Conservation (phyloP, 805 yeast species). For the Hanseniaspora taiwanica region DNA sequence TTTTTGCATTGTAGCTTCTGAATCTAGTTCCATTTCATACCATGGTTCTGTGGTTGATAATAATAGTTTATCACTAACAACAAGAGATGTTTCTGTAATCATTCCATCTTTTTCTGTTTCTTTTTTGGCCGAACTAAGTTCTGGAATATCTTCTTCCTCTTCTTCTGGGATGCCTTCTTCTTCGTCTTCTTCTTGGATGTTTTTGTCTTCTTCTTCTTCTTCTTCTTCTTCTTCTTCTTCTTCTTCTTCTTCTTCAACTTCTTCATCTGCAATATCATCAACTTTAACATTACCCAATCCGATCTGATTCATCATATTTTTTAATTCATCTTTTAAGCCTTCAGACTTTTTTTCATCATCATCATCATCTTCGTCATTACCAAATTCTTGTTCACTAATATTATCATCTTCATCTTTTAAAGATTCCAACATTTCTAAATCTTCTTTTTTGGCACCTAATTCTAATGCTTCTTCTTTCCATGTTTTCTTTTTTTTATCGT, state of each 20-base stretch:
- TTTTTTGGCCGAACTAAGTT: slow-evolving; percentile 10
- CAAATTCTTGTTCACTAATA: slow-evolving; percentile 29
- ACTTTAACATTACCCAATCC: slow-evolving; percentile 37
- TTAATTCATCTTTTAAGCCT: slow-evolving; percentile 39
- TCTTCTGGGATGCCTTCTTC: slow-evolving; percentile 15
- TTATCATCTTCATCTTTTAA: slow-evolving; percentile 35
- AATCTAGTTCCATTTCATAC: slow-evolving; percentile 47
- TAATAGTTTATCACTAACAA: slow-evolving; percentile 40
- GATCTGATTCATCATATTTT: slow-evolving; percentile 49
- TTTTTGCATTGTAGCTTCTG: slow-evolving; percentile 12
- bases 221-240: slow-evolving; percentile 12
- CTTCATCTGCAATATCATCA: slow-evolving; percentile 17
- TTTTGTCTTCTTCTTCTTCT: slow-evolving; percentile 11
- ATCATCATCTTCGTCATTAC: slow-evolving; percentile 15
- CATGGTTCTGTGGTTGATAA: slow-evolving; percentile 61
- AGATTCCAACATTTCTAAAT: slow-evolving; percentile 48
- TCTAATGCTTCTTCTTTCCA: slow-evolving; percentile 64
- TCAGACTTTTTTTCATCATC: slow-evolving; percentile 23
- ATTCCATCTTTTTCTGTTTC: slow-evolving; percentile 20
- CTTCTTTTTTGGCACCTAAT: slow-evolving; percentile 81
- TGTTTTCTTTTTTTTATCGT: slow-evolving; percentile 9
- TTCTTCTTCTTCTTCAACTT: slow-evolving; percentile 14
- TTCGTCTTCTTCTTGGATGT: slow-evolving; percentile 12
- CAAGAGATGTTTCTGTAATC: slow-evolving; percentile 26
- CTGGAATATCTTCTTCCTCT: slow-evolving; percentile 5